Conservation (phyloP, 1,139 yeast genomes). For the Diutina pseudorugosa region DNA sequence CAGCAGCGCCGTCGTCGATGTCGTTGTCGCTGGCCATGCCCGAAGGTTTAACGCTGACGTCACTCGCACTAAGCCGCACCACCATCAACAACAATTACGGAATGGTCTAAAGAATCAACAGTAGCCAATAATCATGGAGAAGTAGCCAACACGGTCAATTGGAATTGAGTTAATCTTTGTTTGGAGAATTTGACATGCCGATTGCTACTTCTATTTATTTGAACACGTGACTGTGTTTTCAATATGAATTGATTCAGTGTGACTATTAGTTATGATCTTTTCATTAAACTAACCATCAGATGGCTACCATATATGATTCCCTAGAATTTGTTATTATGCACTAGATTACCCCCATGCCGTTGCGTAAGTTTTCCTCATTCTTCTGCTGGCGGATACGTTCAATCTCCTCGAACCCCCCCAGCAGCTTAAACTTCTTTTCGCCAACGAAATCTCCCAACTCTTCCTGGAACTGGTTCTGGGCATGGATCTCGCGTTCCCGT, state of each 20-base stretch:
- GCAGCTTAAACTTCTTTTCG: conserved; percentile 58
- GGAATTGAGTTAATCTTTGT: too few species aligned
- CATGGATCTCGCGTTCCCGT: conserved; percentile 50
- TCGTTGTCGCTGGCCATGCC: not conserved
- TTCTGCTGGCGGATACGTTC: conserved; percentile 58
- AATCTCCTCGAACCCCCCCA: conserved; percentile 83
- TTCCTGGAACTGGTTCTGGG: conserved; percentile 60
- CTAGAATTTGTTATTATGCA: not conserved
- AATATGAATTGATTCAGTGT: too few species aligned
- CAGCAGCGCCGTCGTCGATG: not conserved
- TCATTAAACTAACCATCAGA: too few species aligned
- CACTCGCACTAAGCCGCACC: not conserved
- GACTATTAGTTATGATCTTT: too few species aligned
- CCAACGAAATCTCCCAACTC: conserved; percentile 83
- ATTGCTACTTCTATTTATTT: too few species aligned
- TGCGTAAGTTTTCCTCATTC: conserved; percentile 48
- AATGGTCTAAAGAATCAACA: too few species aligned
- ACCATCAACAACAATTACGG: too few species aligned
- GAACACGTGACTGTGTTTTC: too few species aligned
- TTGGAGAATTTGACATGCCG: too few species aligned
- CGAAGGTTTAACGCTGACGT: not conserved
- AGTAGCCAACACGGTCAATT: too few species aligned
- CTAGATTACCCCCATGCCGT: conserved; percentile 1
- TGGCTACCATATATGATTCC: too few species aligned
- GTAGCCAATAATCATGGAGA: too few species aligned